Conservation (phyloP, 148 eudicot genomes). For the Amaranthus cruentus region DNA sequence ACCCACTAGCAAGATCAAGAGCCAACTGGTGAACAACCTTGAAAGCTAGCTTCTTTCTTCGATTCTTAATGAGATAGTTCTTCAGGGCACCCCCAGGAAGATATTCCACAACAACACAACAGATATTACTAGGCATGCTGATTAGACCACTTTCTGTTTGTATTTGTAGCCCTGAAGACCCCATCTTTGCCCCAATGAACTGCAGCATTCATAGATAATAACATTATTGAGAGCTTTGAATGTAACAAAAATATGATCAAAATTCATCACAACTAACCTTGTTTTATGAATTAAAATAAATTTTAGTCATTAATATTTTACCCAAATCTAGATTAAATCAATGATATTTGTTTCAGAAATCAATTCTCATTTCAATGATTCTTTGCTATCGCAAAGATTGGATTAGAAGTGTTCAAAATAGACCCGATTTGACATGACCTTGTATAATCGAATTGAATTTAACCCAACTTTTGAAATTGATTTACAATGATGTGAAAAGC, state of each 20-base stretch:
- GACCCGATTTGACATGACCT: no score
- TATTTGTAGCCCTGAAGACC: conserved; percentile 62
- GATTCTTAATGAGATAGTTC: conserved; percentile 70
- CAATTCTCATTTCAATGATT: neutral
- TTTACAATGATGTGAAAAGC: no score
- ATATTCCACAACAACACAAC: conserved; percentile 85
- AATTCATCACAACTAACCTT: neutral
- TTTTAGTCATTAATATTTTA: neutral
- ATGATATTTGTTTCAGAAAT: neutral
- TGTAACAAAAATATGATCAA: neutral
- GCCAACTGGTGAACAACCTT: conserved; percentile 77
- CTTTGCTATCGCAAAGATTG: neutral
- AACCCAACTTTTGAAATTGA: no score
- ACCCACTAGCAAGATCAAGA: conserved; percentile 93
- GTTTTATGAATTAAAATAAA: neutral
- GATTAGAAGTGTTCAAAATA: no score
- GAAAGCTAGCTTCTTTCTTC: conserved; percentile 69
- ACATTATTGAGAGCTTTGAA: neutral
- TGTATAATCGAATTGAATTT: no score
- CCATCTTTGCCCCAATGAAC: conserved; percentile 90
- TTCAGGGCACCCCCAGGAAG: conserved; percentile 75
- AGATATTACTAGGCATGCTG: conserved; percentile 76
- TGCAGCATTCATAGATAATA: conserved; percentile 29
- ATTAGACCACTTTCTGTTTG: conserved; percentile 75
- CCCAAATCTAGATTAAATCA: neutral